Evolutionary conservation across 2,329 filamentous ascomycete genomes (phyloP).

Genomic region (Hortaea werneckii): DNA sequence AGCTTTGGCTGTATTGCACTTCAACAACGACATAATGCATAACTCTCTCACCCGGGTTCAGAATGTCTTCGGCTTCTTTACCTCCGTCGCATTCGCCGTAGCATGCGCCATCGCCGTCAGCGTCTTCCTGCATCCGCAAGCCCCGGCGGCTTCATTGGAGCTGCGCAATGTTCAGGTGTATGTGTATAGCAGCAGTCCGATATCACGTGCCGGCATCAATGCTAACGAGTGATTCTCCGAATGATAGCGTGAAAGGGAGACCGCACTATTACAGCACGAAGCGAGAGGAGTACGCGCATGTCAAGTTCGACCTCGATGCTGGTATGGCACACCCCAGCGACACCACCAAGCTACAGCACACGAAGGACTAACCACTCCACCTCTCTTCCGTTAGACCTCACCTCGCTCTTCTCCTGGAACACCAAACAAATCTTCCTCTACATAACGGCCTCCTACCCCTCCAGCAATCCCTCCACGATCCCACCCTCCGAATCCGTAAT

Average conservation of each 20-base stretch:
- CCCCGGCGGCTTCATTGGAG: constrained; percentile 54
- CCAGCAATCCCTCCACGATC: constrained; percentile 26
- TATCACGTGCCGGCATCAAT: not conserved
- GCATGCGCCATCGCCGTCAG: constrained; percentile 72
- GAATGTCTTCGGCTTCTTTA: constrained; percentile 96
- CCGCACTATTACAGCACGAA: constrained; percentile 90
- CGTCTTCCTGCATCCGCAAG: constrained; percentile 60
- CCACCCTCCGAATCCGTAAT: constrained; percentile 61
- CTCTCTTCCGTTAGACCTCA: too few relatives aligned
- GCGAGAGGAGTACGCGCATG: constrained; percentile 90
- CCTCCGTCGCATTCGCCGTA: constrained; percentile 76
- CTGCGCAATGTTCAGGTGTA: constrained; percentile 81
- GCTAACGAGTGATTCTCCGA: too few relatives aligned
- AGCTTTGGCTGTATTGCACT: not conserved
- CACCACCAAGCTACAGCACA: constrained; percentile 73
- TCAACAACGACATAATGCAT: constrained; percentile 68
- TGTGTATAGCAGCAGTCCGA: constrained; percentile 17
- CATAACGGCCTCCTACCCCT: constrained; percentile 66
- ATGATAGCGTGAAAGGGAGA: constrained; percentile 69
- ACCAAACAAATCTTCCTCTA: constrained; percentile 98
- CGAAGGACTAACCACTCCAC: too few relatives aligned
- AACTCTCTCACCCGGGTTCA: constrained; percentile 76
- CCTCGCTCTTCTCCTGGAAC: constrained; percentile 95
- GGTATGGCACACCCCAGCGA: constrained; percentile 42
- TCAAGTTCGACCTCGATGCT: constrained; percentile 85